A percentile compares a stretch with the other conserved stretches of the same genome.
Evolutionary conservation across 2,329 filamentous ascomycete species (phyloP).

Genomic region (Cytospora chrysosperma): DNA sequence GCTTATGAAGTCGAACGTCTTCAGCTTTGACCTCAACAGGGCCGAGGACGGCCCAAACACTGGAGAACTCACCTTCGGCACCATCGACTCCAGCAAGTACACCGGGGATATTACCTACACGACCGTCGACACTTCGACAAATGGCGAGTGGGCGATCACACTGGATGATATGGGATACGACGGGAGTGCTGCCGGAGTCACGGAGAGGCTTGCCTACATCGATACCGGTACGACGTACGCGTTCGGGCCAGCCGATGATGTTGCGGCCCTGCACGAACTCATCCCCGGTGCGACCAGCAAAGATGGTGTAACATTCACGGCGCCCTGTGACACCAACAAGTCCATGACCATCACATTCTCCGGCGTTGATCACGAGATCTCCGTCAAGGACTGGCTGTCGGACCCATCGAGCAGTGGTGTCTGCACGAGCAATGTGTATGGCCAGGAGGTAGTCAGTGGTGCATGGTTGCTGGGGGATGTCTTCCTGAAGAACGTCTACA

Average conservation of each 20-base stretch:
- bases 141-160: slow-evolving; percentile 70
- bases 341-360: slow-evolving; percentile 67
- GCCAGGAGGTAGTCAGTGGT: slow-evolving; percentile 62
- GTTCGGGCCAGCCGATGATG: slow-evolving; percentile 67
- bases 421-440: slow-evolving; percentile 73
- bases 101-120: slow-evolving; percentile 69
- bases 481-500: slow-evolving; percentile 88
- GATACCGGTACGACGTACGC: slow-evolving; percentile 83
- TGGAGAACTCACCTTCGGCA: slow-evolving; percentile 77
- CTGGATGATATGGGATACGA: slow-evolving; percentile 65
- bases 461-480: slow-evolving; percentile 82
- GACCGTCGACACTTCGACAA: slow-evolving; percentile 45
- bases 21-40: slow-evolving; percentile 70
- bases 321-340: slow-evolving; percentile 69
- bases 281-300: slow-evolving; percentile 61
- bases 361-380: slow-evolving; percentile 64
- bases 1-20: slow-evolving; percentile 61
- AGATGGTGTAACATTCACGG: slow-evolving; percentile 62
- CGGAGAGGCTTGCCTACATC: slow-evolving; percentile 64
- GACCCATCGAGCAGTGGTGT: slow-evolving; percentile 42
- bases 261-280: slow-evolving; percentile 63
- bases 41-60: slow-evolving; percentile 63
- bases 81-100: slow-evolving; percentile 64
- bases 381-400: slow-evolving; percentile 69
- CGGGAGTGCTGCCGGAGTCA: slow-evolving; percentile 56